Evolutionary conservation across 352 stramenopile genomes (phyloP), one percentile per base, ranked within the genome.

Genomic region (Globisporangium radiosum): DNA sequence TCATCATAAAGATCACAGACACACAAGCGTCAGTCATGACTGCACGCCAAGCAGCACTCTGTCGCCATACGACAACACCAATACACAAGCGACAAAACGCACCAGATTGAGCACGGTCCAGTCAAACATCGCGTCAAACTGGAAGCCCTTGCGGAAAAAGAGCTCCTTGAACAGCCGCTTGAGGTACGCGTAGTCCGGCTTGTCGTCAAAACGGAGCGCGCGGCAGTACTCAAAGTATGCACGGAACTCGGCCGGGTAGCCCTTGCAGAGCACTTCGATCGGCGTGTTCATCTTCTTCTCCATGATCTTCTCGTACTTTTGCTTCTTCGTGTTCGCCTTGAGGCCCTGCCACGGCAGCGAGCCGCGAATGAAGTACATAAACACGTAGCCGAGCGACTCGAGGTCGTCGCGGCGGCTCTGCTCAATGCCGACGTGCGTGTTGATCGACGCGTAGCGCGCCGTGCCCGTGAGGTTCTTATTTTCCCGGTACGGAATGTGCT

Each of bases 71-170:
- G n/a, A 40, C 10, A 19, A 36, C 15, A 25, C 5, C 37, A 54
- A 47, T 14, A 61, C 3, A 44, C n/a, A 53, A 17, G 9, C 50
- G 44, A 55, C 9, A 33, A 40, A 45, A 69, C 72, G 42, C 70
- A 81, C 73, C 70, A 91, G 65, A 60, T 91, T 92, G 42, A 99
- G 86, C 56, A 99, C 91, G 15, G 95, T 99, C 97, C 97, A 99
- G 83, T 99, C 97, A 72, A 98, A 99, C 90, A 99, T 98, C 60
- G 97, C 97, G 70, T 99, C 96, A 69, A 98, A 98, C 76, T 98
- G 91, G 81, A 98, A 99, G 38, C 96, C 97, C 81, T 99, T 99
- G 63, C 96, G 83, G 77, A 98, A 98, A 73, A 99, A 99, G 36
- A 99, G 85, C 68, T 99, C 97, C 81, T 98, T 98, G 76, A 99